These are phyloP conservation scores for Pleurotus tuoliensis DNA, from an alignment of 768 basidiomycete species.

Conservation along the genomic window DNA sequence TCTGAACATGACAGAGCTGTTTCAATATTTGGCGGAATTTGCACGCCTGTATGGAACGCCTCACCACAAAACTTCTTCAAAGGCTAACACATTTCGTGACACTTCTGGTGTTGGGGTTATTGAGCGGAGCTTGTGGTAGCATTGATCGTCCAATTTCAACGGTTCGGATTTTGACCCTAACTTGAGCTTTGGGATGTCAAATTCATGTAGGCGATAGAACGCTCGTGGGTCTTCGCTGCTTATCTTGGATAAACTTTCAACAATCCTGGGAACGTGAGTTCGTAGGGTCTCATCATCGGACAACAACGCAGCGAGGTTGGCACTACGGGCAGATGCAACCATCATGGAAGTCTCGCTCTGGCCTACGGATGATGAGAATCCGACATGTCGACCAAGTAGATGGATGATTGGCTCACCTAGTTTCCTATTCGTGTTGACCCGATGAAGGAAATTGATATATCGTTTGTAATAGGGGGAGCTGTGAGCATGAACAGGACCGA, in stretches of 20 bases:
- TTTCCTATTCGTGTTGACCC: too few relatives aligned
- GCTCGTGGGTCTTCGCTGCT: slow-evolving; percentile 14
- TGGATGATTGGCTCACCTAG: too few relatives aligned
- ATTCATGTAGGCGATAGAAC: slow-evolving; percentile 4
- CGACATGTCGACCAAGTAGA: too few relatives aligned
- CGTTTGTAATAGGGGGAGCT: too few relatives aligned
- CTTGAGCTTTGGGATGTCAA: slow-evolving; percentile 3
- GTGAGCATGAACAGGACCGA: too few relatives aligned
- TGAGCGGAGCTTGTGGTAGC: background rate
- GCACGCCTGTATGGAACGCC: slow-evolving; percentile 12
- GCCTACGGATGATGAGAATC: too few relatives aligned
- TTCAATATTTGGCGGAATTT: slow-evolving; percentile 5
- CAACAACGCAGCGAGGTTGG: slow-evolving; percentile 13
- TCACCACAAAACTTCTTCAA: slow-evolving; percentile 4
- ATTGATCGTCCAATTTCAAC: background rate
- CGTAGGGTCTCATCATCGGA: slow-evolving; percentile 7
- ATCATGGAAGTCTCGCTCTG: slow-evolving; percentile 9
- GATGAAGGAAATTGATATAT: too few relatives aligned
- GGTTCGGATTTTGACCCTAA: background rate
- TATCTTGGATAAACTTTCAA: slow-evolving; percentile 9
- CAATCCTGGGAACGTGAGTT: slow-evolving; percentile 2
- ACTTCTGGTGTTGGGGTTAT: background rate
- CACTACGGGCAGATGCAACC: slow-evolving; percentile 2
- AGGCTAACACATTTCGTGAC: background rate
- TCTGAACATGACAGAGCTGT: slow-evolving; percentile 12